phyloP scores from a whole-genome alignment of 2,329 filamentous ascomycete species.

The Onygenales sp. region DNA sequence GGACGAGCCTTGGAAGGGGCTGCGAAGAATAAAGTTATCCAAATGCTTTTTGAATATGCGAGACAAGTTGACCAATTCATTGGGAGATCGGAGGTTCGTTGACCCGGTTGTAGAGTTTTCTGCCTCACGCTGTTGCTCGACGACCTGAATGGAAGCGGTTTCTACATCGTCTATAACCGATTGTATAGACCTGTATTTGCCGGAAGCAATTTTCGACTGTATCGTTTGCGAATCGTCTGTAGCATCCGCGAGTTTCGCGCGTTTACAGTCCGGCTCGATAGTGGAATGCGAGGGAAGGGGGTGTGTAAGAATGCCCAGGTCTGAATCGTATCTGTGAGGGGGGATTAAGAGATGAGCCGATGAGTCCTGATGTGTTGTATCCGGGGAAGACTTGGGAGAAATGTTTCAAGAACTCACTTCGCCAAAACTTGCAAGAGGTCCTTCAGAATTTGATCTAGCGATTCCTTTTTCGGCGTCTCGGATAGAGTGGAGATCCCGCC shows the following conservation, averaged over 20 bases:
- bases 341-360: slow-evolving; percentile 11
- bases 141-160: slow-evolving; percentile 26
- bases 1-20: slow-evolving; percentile 39
- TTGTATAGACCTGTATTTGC: slow-evolving; percentile 30
- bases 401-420: slow-evolving; percentile 17
- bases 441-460: slow-evolving; percentile 26
- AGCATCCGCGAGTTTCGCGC: slow-evolving; percentile 29
- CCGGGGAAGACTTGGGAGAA: background rate
- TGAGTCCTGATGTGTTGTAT: background rate
- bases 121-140: slow-evolving; percentile 24
- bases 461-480: slow-evolving; percentile 10
- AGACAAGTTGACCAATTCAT: slow-evolving; percentile 35
- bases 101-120: slow-evolving; percentile 16
- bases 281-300: slow-evolving; percentile 25
- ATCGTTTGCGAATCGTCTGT: slow-evolving; percentile 20
- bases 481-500: slow-evolving; percentile 12
- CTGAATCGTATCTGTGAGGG: slow-evolving; percentile 30
- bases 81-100: slow-evolving; percentile 17
- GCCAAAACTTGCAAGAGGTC: slow-evolving; percentile 25
- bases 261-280: slow-evolving; percentile 33
- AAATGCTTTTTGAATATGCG: slow-evolving; percentile 53
- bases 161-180: slow-evolving; percentile 36
- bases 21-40: slow-evolving; percentile 53
- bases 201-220: slow-evolving; percentile 27
- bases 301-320: slow-evolving; percentile 33